Evolutionary conservation across 345 rosid genomes (phyloP), one percentile per base, ranked within the genome.

Genomic region (Gossypium ekmanianum): DNA sequence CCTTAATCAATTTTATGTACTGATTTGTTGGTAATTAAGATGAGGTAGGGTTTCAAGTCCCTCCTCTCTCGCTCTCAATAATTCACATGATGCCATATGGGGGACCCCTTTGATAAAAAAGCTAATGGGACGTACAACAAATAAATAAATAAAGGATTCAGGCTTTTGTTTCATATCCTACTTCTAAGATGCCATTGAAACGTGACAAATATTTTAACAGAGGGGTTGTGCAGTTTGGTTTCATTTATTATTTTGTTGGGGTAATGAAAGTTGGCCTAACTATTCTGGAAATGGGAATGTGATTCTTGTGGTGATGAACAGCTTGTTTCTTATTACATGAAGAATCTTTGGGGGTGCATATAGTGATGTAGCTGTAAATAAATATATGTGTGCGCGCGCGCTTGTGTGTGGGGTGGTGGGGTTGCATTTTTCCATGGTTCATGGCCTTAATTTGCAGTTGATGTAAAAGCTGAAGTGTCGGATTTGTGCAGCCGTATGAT

Each of bases 401-500:
- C 39, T 29, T 34, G 41, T 34, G 41, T 34, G 41, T 34, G 39
- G 13, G 54, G 41, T 9, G 57, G 58, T 68, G 34, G 68, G 43
- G 58, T 43, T 18, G 22, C 13, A 8, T 10, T 10, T 20, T 48
- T 66, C 52, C 54, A 67, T 11, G 70, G 70, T 44, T 67, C 34
- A 67, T 67, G 55, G 71, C 29, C 52, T 45, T 67, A 20, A 55
- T 55, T 55, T 55, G 59, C 59, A 55, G 59, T 43, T 47, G 55
- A 68, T 68, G 26, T 12, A 47, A 48, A 68, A 68, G 57, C 56
- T 26, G 0, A 57, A 14, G 72, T 48, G 72, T 48, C 57, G n/a
- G 13, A 48, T 48, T 13, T 26, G 57, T 26, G 58, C 58, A 68
- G 73, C 59, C 34, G 73, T 39, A 58, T 22, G 75, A 44, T 43